Evolutionary conservation across 2,329 filamentous ascomycete species (phyloP), one percentile per base, ranked within the genome.

Genomic region (Alternaria sp.): DNA sequence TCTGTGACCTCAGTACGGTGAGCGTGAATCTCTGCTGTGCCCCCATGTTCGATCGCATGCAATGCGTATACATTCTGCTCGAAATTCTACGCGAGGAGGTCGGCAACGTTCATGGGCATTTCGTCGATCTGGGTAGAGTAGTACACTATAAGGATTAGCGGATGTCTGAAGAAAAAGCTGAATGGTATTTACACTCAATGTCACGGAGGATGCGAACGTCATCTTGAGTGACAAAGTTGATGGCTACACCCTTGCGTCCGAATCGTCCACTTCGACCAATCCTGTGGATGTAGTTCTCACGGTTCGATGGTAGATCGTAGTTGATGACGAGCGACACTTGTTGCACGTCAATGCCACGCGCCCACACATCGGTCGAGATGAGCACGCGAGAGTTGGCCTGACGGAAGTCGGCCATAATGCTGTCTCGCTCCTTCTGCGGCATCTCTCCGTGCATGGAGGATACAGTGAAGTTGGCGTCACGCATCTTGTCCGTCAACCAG

Each of bases 401-500:
- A 70, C 96, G 88, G 85, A 99, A 99, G 77, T 99, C 96, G 80
- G 97, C 93, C 96, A 99, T 99, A 78, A 99, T 99, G 82, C 92
- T 95, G 83, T 99, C 96, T 73, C 96, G 91, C 82, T 98, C 94
- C 83, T 96, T 96, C 81, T 99, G 96, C 23, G 94, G 93, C 96
- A 99, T 99, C 76, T 99, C 96, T 71, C 96, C 96, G 79, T 99
- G 96, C 96, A 99, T 99, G 74, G 92, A 95, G 74, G 92, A 96
- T 70, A 99, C 96, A 0, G 96, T 99, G 81, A 99, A 99, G 84
- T 99, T 97, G 74, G 93, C 93, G 81, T 97, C 96, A 68, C 93
- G 92, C 93, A 99, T 97, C 87, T 99, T 99, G 84, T 99, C 96
- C 5, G 96, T 98, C 63, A 99, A 85, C 96, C 96, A 99, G 81